A percentile compares a stretch with the other conserved stretches of the same genome.
These are phyloP conservation scores for Mortierella sp. DNA, from an alignment of 371 early-diverging fungal species.

Conservation along the genomic window DNA sequence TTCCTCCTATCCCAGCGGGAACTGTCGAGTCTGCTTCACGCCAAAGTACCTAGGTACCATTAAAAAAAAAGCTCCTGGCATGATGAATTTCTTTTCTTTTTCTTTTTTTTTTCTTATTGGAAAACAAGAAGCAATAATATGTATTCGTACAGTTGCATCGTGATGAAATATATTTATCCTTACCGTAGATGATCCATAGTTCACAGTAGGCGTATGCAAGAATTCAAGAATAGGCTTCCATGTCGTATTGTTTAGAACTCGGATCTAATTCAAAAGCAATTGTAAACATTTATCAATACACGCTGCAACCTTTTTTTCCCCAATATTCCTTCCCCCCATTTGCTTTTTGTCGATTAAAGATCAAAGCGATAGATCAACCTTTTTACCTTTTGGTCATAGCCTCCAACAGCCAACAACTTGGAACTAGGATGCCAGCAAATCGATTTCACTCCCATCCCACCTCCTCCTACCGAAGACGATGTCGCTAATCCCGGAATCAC, in stretches of 20 bases:
- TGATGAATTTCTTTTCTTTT: no score
- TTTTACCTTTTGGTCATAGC: slow-evolving; percentile 51
- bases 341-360: no score
- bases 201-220: slow-evolving; percentile 25
- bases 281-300: no score
- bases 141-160: no score
- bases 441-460: slow-evolving; percentile 49
- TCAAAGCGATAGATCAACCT: no score
- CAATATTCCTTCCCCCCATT: no score
- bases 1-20: slow-evolving; percentile 7
- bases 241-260: slow-evolving; percentile 33
- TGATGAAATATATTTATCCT: background rate
- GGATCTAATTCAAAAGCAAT: slow-evolving; percentile 27
- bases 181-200: slow-evolving; percentile 37
- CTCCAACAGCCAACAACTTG: slow-evolving; percentile 43
- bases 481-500: slow-evolving; percentile 4
- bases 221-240: slow-evolving; percentile 44
- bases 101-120: no score
- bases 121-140: no score
- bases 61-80: no score
- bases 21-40: slow-evolving; percentile 46
- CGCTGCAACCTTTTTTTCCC: no score
- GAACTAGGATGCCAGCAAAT: slow-evolving; percentile 50
- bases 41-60: slow-evolving; percentile 21
- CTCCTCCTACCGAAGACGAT: slow-evolving; percentile 10